phyloP scores from a whole-genome alignment of 2,329 filamentous ascomycete species.

The Lecanicillium sp. region DNA sequence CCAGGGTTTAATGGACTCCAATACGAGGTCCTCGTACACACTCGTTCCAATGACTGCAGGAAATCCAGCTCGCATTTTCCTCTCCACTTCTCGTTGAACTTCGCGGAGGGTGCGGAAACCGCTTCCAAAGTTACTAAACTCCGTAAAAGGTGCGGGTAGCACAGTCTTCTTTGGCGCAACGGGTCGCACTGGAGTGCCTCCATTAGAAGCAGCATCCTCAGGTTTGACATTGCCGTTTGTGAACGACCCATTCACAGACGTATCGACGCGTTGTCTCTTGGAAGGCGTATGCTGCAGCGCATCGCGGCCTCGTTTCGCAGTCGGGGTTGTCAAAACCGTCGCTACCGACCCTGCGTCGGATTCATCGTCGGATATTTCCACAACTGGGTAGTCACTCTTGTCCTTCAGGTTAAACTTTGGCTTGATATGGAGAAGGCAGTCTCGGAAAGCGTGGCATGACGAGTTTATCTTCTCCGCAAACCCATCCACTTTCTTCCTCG shows the following conservation, averaged over 20 bases:
- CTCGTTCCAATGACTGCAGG: slow-evolving; percentile 50
- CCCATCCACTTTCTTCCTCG: slow-evolving; percentile 41
- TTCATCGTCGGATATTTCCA: slow-evolving; percentile 32
- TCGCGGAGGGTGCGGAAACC: slow-evolving; percentile 37
- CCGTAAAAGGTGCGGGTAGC: slow-evolving; percentile 28
- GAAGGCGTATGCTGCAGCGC: slow-evolving; percentile 22
- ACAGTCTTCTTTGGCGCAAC: slow-evolving; percentile 8
- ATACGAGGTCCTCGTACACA: slow-evolving; percentile 50
- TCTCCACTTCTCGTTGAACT: slow-evolving; percentile 46
- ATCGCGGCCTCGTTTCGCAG: slow-evolving; percentile 20
- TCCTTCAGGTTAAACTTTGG: slow-evolving; percentile 36
- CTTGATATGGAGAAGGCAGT: slow-evolving; percentile 36
- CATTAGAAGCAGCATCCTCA: slow-evolving; percentile 22
- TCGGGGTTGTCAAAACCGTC: slow-evolving; percentile 16
- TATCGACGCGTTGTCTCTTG: slow-evolving; percentile 9
- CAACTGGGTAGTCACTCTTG: slow-evolving; percentile 22
- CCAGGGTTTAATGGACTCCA: slow-evolving; percentile 52
- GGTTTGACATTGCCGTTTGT: slow-evolving; percentile 24
- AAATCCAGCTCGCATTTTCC: slow-evolving; percentile 47
- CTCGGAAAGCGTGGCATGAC: slow-evolving; percentile 43
- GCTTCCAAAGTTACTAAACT: slow-evolving; percentile 29
- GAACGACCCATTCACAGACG: not conserved
- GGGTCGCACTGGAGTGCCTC: slow-evolving; percentile 12
- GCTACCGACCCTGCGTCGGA: slow-evolving; percentile 19
- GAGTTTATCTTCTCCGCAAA: slow-evolving; percentile 37